Base-by-base conservation (phyloP, 495 filamentous ascomycete species). In the Aspergillus ostianus region DNA sequence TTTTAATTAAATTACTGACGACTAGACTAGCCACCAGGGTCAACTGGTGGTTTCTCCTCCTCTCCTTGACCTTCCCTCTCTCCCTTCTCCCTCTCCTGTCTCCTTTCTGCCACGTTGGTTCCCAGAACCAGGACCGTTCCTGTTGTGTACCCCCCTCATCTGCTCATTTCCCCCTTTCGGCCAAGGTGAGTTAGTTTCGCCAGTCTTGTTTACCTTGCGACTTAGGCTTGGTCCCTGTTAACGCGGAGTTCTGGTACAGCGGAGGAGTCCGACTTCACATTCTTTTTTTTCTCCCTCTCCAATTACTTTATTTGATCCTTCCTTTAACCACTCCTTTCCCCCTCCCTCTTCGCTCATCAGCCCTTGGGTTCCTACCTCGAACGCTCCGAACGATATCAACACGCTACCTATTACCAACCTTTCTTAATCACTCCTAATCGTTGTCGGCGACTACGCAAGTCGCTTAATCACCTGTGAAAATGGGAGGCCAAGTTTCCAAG, bases 401-500 rank as follows among this genome's bases (percentile, higher is more conserved):
- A 56, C 23, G n/a, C 30, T 23, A 46, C 23, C 23, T 60, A 56
- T 29, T 44, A 47, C 27, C 26, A 47, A 30, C 57, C 53, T 49
- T 59, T 46, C 55, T 13, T n/a, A n/a, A 52, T 27, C 19, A 12
- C 20, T 27, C 50, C 8, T 27, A n/a, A n/a, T 7, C 7, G 51
- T 26, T 29, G n/a, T 49, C 51, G 17, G 51, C 48, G 46, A 53
- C 32, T 49, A 17, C 59, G 51, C 47, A 41, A 51, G 58, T 58
- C 66, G 63, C 60, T 4, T 52, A 49, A 6, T 59, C 61, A 52
- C 36, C 57, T 55, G 66, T 64, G 68, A 77, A 65, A 32, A 95
- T 95, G 91, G 91, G 91, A 69, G 90, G 82, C 61, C 81, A 83
- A 73, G 83, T 93, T 65, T 92, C 89, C 58, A 95, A 93, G 78